Evolutionary conservation across 306 rosid genomes (phyloP).

Genomic region (Vigna radiata): DNA sequence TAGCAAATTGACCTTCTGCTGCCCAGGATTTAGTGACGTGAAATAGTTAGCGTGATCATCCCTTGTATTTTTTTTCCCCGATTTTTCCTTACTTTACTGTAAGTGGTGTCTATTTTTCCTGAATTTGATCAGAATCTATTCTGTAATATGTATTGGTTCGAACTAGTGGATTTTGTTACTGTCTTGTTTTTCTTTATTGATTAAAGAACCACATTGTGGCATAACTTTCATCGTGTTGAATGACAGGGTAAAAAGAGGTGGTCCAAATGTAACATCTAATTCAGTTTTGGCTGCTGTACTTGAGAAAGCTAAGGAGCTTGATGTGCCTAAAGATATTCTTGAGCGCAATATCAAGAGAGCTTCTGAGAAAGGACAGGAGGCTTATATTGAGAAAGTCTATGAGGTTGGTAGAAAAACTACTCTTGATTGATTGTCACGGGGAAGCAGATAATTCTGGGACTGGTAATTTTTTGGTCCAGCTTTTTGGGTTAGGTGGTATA

Average conservation of each 20-base stretch:
- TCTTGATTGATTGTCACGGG: conserved; percentile 36
- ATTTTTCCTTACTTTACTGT: background rate
- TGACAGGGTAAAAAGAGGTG: conserved; percentile 79
- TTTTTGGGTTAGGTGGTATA: conserved; percentile 1
- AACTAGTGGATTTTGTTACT: conserved; percentile 29
- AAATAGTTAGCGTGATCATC: background rate
- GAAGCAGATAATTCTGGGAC: background rate
- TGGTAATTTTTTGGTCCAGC: background rate
- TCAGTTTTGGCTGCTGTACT: conserved; percentile 73
- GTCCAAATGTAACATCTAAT: conserved; percentile 79
- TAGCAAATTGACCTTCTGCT: background rate
- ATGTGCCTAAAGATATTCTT: conserved; percentile 86
- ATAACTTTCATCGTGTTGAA: conserved; percentile 27
- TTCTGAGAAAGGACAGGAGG: conserved; percentile 93
- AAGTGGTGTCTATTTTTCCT: conserved; percentile 7
- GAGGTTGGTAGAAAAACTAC: conserved; percentile 63
- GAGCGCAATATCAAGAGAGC: conserved; percentile 93
- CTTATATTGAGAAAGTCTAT: conserved; percentile 81
- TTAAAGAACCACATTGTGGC: conserved; percentile 30
- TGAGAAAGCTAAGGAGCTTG: conserved; percentile 94
- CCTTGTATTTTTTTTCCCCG: background rate
- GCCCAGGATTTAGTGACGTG: background rate
- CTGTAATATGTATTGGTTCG: conserved; percentile 27
- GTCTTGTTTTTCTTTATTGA: conserved; percentile 7
- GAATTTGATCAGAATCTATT: background rate